Base-by-base conservation (phyloP, 768 basidiomycete species). In the Suillus placidus region DNA sequence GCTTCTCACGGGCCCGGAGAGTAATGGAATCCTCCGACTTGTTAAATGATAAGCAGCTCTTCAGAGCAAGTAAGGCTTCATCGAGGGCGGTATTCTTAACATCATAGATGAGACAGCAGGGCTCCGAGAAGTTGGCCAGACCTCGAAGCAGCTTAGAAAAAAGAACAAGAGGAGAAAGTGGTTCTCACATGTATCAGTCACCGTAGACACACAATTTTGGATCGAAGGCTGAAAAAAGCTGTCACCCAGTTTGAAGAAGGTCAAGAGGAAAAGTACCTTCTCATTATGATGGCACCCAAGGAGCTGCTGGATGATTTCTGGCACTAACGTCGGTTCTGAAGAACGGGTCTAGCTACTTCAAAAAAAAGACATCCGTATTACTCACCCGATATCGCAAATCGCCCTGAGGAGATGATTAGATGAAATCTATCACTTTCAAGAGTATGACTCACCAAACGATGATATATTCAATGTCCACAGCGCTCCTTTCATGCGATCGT, bases 401-500 rank as follows among this genome's bases (percentile, higher is more conserved):
- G 81, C 23, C 79, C 82, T 79, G 52, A 30, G 56, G 56, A 66
- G 43, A 56, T 55, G 16, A 51, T 64, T 30, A 68, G 23, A 60
- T 40, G 42, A 68, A 30, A 37, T 42, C n/a, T 47, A 51, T n/a
- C 26, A 40, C 34, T 35, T 2, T 45, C 42, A 40, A 62, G 52
- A 57, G 60, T 9, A 64, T 32, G 34, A 30, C 74, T 70, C 69
- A 78, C 91, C 89, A 67, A 94, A 88, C 6, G 82, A 80, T 12
- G 87, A 80, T 10, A 82, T 80, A 71, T 91, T 89, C 37, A 94
- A 73, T 5, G 90, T 88, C 87, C 92, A 94, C 23, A 95, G 77
- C 4, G 93, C 92, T 12, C 95, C 95, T 79, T 97, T 96, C 88
- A 95, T 93, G n/a, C 91, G 84, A 73, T 94, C 93, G 70, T 93